phyloP scores from a whole-genome alignment of 129 eudicot species.

The Lonicera japonica region DNA sequence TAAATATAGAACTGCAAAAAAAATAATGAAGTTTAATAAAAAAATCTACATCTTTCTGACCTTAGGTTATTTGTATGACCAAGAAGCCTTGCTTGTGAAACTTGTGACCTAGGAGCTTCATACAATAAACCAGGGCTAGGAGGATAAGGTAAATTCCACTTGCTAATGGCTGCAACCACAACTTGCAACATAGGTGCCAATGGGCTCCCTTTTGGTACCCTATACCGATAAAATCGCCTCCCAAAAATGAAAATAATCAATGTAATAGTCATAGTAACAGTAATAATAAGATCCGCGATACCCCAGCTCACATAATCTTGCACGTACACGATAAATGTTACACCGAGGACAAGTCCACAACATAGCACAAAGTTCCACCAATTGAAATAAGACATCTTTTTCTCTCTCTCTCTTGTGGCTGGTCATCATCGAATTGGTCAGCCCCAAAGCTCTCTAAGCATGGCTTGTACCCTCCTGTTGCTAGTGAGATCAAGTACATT shows the following conservation, averaged over 20 bases:
- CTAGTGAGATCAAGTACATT: slow-evolving; percentile 46
- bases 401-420: slow-evolving; percentile 30
- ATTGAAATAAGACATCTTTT: slow-evolving; percentile 62
- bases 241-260: slow-evolving; percentile 33
- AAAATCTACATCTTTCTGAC: slow-evolving; percentile 12
- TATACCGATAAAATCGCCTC: slow-evolving; percentile 38
- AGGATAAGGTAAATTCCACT: slow-evolving; percentile 44
- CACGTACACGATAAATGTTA: slow-evolving; percentile 45
- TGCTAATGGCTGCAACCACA: slow-evolving; percentile 46
- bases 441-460: slow-evolving; percentile 71
- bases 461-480: slow-evolving; percentile 64
- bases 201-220: slow-evolving; percentile 44
- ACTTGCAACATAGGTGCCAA: slow-evolving; percentile 50
- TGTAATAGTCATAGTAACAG: slow-evolving; percentile 25
- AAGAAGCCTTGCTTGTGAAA: slow-evolving; percentile 26
- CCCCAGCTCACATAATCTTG: slow-evolving; percentile 64
- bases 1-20: background rate
- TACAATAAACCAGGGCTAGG: slow-evolving; percentile 24
- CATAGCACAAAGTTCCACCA: slow-evolving; percentile 65
- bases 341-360: slow-evolving; percentile 48
- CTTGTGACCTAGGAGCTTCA: slow-evolving; percentile 31
- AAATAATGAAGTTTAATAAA: background rate
- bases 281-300: slow-evolving; percentile 29
- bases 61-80: slow-evolving; percentile 46
- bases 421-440: slow-evolving; percentile 62